Evolutionary conservation across 208 protist species (phyloP), one percentile per base, ranked within the genome.

Genomic region (Trypanosoma platydactyli): DNA sequence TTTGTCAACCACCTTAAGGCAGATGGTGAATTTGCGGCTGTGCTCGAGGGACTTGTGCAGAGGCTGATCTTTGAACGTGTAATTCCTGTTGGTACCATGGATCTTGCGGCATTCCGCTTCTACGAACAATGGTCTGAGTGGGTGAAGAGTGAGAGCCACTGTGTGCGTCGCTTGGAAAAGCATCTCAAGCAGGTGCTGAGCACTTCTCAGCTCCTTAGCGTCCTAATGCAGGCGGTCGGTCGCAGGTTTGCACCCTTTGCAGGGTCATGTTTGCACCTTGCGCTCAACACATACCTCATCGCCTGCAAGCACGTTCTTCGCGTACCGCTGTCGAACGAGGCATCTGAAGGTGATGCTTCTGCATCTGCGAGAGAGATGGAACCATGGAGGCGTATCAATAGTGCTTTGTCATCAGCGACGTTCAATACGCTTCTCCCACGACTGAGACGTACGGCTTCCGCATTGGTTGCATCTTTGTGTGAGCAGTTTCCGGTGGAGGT

Each of bases 401-500:
- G 64, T 30, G 69, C 73, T 2, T 71, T 90, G 24, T 55, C 55
- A 33, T 77, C 64, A 30, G 77, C 71, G 51, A 40, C 64, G 13
- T 42, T 95, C 13, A 84, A 84, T 40, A 56, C 77, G 22, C 49
- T 78, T 20, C 44, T 89, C n/a, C 61, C 79, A 44, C 56, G 80
- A 50, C 65, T 92, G 27, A 86, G 89, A 50, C 82, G 83, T 24
- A 56, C 58, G 30, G 57, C 84, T 42, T 46, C 86, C 22, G 53
- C 59, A 5, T 72, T 91, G 41, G 83, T 90, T 38, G 73, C 79
- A 27, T 67, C 79, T 49, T 64, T 95, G n/a, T 86, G 76, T 35
- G 89, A 95, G 71, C 84, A 92, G 56, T 93, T 95, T 65, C 89
- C 89, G 1, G 76, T 66, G 44, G 80, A 92, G 42, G 62, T 80